Base-by-base conservation (phyloP, 2,329 filamentous ascomycete species). In the Leptographium procerum region DNA sequence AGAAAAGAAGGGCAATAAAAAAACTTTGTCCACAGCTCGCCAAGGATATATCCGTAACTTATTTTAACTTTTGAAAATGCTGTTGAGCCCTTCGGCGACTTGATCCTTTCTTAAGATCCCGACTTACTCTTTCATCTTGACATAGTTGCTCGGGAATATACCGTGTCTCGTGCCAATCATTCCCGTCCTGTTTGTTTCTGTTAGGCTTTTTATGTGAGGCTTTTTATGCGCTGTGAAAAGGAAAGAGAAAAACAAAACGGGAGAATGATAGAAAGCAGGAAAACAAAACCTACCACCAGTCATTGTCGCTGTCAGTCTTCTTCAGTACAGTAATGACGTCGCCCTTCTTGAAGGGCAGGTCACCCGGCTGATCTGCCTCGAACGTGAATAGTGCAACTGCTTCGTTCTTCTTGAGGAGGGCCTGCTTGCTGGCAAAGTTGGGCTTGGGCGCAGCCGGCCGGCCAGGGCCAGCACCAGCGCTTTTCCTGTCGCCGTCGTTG, bases 321-420 rank as follows among this genome's bases (percentile, higher is more conserved):
- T 99, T 96, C 59, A 95, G 71, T 59, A 99, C 91, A 1, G 91
- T 96, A 64, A 99, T 96, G 59, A 97, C 73, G 33, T 99, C 94
- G 24, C 94, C 94, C 78, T 99, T 99, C 76, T 95, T 96, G 74
- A 99, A 99, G 0, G 87, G 89, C 59, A 97, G 71, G 70, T 99
- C 92, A 5, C 92, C 92, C 0, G 90, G 85, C 71, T 96, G 91
- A 67, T 96, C 92, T 0, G 91, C 86, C 62, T 97, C 92, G 69
- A 99, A 99, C 2, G 89, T 96, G 72, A 88, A 97, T 62, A 96
- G 78, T 2, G 94, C 94, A 24, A 96, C 79, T 0, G 91, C 94
- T 72, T 97, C 89, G 65, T 96, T 91, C 64, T 81, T 79, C 69
- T 79, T 81, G 60, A 85, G 68, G 61, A 75, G 61, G 0, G 75